phyloP scores from a whole-genome alignment of 352 stramenopile genomes.

The Thraustotheca clavata region DNA sequence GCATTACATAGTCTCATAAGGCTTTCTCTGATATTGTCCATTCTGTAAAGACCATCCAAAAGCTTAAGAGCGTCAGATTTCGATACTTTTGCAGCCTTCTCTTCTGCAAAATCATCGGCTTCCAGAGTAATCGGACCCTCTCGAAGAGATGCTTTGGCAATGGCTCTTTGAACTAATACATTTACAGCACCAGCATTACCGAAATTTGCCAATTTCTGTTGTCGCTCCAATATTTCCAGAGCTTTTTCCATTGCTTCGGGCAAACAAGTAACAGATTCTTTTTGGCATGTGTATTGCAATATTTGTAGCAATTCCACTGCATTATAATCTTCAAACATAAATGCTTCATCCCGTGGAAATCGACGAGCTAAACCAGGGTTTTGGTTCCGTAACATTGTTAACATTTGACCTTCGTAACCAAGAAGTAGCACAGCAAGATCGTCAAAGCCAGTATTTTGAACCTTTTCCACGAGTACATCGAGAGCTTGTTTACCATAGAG shows the following conservation, averaged over 20 bases:
- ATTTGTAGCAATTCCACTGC: constrained; percentile 77
- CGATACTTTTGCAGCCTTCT: constrained; percentile 18
- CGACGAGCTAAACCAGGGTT: constrained; percentile 83
- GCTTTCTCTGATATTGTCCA: constrained; percentile 50
- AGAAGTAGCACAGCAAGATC: constrained; percentile 90
- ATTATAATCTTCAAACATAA: constrained; percentile 90
- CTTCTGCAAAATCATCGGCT: constrained; percentile 48
- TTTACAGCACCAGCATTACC: constrained; percentile 87
- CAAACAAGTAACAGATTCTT: constrained; percentile 21
- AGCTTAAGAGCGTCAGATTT: constrained; percentile 33
- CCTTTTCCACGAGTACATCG: constrained; percentile 87
- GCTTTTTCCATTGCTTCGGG: constrained; percentile 35
- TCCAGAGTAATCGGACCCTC: constrained; percentile 33
- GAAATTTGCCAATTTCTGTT: constrained; percentile 77
- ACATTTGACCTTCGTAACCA: constrained; percentile 87
- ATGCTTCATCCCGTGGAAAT: constrained; percentile 84
- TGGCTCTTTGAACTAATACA: constrained; percentile 63
- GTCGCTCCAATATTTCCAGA: constrained; percentile 50
- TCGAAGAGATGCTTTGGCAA: constrained; percentile 49
- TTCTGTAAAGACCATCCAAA: constrained; percentile 46
- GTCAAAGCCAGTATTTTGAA: constrained; percentile 81
- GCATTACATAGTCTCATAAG: constrained; percentile 43
- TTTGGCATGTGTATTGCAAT: constrained; percentile 39
- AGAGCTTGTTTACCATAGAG: constrained; percentile 63
- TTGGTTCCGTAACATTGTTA: constrained; percentile 81